phyloP scores from a whole-genome alignment of 2,329 filamentous ascomycete genomes.

The Tetracladium maxilliforme region DNA sequence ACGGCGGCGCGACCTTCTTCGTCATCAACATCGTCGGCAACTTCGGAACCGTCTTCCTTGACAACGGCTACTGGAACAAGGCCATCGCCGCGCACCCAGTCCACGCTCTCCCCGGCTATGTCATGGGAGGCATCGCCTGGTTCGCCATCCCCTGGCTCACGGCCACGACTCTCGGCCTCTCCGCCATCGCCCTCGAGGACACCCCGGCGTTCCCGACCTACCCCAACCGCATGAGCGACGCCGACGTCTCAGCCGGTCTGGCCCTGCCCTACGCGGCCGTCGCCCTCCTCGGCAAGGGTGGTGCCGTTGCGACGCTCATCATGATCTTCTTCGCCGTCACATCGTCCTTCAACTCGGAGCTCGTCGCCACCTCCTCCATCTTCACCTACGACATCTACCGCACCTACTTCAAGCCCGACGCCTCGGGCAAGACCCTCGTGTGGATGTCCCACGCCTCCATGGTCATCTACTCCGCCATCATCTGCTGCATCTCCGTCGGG shows the following conservation, averaged over 20 bases:
- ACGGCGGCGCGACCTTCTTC: slow-evolving; percentile 76
- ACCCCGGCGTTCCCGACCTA: slow-evolving; percentile 59
- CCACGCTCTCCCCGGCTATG: slow-evolving; percentile 72
- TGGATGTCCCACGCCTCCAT: slow-evolving; percentile 64
- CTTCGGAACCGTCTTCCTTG: slow-evolving; percentile 66
- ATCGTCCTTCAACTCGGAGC: slow-evolving; percentile 65
- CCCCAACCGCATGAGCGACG: slow-evolving; percentile 53
- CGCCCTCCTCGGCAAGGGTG: slow-evolving; percentile 66
- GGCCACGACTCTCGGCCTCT: slow-evolving; percentile 77
- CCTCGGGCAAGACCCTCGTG: slow-evolving; percentile 63
- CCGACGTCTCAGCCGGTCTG: slow-evolving; percentile 68
- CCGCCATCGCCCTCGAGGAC: slow-evolving; percentile 65
- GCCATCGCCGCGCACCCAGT: slow-evolving; percentile 79
- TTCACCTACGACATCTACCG: slow-evolving; percentile 82
- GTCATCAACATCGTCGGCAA: slow-evolving; percentile 82
- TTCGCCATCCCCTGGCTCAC: slow-evolving; percentile 87
- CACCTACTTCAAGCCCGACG: slow-evolving; percentile 68
- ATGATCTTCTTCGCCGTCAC: slow-evolving; percentile 88
- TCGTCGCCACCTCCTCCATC: slow-evolving; percentile 80
- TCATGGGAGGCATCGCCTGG: slow-evolving; percentile 70
- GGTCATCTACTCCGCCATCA: slow-evolving; percentile 59
- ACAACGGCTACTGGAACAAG: slow-evolving; percentile 88
- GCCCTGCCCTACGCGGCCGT: slow-evolving; percentile 78
- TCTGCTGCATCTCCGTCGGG: slow-evolving; percentile 60
- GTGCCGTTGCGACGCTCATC: slow-evolving; percentile 63